Evolutionary conservation across 75 land plant species (phyloP).

Genomic region (Picea glauca): DNA sequence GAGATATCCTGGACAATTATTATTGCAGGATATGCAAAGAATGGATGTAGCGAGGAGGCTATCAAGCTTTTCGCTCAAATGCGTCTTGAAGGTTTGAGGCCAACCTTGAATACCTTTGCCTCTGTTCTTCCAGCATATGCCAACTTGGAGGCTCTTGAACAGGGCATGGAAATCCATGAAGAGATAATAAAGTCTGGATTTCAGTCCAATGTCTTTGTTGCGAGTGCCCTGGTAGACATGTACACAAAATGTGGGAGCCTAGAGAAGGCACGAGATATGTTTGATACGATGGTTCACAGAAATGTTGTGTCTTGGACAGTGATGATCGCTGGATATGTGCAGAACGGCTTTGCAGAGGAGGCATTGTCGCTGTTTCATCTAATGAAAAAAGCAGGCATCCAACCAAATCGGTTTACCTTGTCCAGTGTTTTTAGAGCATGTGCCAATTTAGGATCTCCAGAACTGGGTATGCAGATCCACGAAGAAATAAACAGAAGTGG

Average conservation of each 20-base stretch:
- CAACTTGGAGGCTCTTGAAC: conserved; percentile 12
- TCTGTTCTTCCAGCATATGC: conserved; percentile 28
- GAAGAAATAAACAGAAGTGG: neutral
- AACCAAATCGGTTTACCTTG: conserved; percentile 6
- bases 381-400: conserved; percentile 15
- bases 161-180: conserved; percentile 32
- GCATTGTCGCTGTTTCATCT: conserved; percentile 19
- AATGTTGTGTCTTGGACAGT: conserved; percentile 34
- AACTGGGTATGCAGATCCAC: conserved; percentile 17
- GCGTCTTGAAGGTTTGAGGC: too few relatives aligned
- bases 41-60: conserved; percentile 23
- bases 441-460: neutral
- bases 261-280: conserved; percentile 23
- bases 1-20: conserved; percentile 52
- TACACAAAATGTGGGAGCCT: conserved; percentile 32
- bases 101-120: conserved; percentile 19
- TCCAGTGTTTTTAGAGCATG: neutral
- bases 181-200: conserved; percentile 21
- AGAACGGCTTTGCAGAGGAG: conserved; percentile 20
- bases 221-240: conserved; percentile 28
- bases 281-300: conserved; percentile 8
- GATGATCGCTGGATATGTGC: conserved; percentile 38
- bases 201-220: conserved; percentile 16
- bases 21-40: conserved; percentile 28
- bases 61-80: conserved; percentile 9